Evolutionary conservation across 805 yeast genomes (phyloP).

Genomic region (Cyberlindnera japonica): DNA sequence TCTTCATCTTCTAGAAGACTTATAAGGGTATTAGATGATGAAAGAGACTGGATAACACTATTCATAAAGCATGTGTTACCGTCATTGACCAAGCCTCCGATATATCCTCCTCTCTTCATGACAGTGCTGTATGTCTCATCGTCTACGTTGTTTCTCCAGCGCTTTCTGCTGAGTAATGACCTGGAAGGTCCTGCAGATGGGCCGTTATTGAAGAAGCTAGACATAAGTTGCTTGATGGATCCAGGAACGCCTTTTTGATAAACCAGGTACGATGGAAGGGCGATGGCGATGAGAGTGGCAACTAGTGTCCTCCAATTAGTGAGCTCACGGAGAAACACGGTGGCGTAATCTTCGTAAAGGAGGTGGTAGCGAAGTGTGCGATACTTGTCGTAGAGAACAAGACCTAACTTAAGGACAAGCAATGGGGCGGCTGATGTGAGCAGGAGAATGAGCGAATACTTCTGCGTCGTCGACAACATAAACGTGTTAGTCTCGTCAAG

Average conservation of each 20-base stretch:
- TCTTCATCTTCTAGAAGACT: slow-evolving; percentile 48
- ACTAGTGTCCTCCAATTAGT: slow-evolving; percentile 12
- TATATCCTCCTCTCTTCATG: slow-evolving; percentile 60
- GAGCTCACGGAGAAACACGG: slow-evolving; percentile 13
- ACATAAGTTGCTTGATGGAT: slow-evolving; percentile 6
- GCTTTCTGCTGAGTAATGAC: background rate
- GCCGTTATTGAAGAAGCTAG: slow-evolving; percentile 3
- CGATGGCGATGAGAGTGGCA: slow-evolving; percentile 9
- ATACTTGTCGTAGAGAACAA: background rate
- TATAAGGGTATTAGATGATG: slow-evolving; percentile 62
- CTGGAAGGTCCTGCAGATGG: background rate
- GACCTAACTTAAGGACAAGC: background rate
- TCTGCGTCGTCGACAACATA: no score
- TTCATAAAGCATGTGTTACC: slow-evolving; percentile 97
- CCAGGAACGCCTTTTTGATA: background rate
- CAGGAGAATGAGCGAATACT: slow-evolving; percentile 4
- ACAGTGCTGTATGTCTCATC: slow-evolving; percentile 32
- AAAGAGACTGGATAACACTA: slow-evolving; percentile 78
- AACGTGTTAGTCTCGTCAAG: no score
- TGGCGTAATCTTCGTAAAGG: background rate
- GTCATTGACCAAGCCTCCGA: slow-evolving; percentile 85
- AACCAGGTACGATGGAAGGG: slow-evolving; percentile 9
- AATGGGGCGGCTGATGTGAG: slow-evolving; percentile 8
- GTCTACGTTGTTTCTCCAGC: slow-evolving; percentile 4
- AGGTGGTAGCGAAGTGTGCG: slow-evolving; percentile 1